A percentile compares a stretch with the other conserved stretches of the same genome.
These are phyloP conservation scores for Acacia crassicarpa DNA, from an alignment of 306 rosid species.

Conservation along the genomic window DNA sequence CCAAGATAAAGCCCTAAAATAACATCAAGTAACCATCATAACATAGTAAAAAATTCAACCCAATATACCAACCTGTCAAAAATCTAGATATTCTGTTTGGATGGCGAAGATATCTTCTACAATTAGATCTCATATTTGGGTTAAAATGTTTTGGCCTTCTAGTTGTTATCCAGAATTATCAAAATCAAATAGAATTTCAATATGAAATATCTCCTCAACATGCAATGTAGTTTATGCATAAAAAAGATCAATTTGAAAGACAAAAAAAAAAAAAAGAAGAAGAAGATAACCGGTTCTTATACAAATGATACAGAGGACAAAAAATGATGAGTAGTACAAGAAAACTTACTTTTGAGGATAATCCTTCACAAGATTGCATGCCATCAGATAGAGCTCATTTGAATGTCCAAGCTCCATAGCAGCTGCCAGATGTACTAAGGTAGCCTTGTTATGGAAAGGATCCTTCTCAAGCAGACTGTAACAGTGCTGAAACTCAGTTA, in stretches of 20 bases:
- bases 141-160: background rate
- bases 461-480: conserved; percentile 92
- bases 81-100: background rate
- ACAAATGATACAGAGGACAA: conserved; percentile 30
- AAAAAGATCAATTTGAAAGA: background rate
- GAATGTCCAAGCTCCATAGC: conserved; percentile 97
- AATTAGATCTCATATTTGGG: background rate
- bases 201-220: background rate
- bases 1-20: conserved; percentile 90
- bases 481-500: conserved; percentile 26
- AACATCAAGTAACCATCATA: conserved; percentile 13
- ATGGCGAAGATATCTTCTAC: background rate
- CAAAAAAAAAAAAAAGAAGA: no score
- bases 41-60: background rate
- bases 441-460: conserved; percentile 88
- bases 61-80: background rate
- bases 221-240: background rate
- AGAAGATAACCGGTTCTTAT: background rate
- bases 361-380: conserved; percentile 94
- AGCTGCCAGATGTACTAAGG: conserved; percentile 92
- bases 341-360: conserved; percentile 83
- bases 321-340: background rate
- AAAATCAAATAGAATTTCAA: background rate
- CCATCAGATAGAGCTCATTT: conserved; percentile 95
- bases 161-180: background rate